These are phyloP conservation scores for Cynara cardunculus DNA, from an alignment of 129 eudicot species.

Conservation along the genomic window DNA sequence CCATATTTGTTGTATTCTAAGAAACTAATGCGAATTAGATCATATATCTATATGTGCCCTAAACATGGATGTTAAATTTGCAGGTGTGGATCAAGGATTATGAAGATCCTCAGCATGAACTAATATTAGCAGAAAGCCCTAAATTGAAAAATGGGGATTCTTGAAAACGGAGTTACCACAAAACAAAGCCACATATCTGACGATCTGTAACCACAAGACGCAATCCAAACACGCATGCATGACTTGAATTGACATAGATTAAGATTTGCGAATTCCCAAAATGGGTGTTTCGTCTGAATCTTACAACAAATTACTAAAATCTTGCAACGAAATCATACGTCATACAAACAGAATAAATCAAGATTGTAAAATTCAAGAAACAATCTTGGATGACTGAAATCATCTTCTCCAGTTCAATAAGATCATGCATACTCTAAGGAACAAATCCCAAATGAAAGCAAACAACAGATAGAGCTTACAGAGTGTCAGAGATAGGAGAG, in stretches of 20 bases:
- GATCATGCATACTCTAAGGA: conserved; percentile 3
- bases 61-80: conserved; percentile 5
- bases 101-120: background rate
- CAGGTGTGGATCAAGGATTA: background rate
- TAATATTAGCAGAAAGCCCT: conserved; percentile 11
- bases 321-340: background rate
- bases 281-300: conserved; percentile 15
- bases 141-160: background rate
- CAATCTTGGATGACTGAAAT: background rate
- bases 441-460: background rate
- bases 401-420: background rate
- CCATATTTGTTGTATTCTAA: background rate
- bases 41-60: background rate
- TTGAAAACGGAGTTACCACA: background rate
- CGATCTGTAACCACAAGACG: background rate
- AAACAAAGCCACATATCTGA: background rate
- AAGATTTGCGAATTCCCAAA: conserved; percentile 12
- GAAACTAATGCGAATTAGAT: background rate
- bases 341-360: background rate
- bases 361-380: background rate
- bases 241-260: background rate
- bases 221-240: conserved; percentile 25
- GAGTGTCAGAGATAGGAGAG: conserved; percentile 10
- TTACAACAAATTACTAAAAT: background rate
- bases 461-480: conserved; percentile 28